Evolutionary conservation across 2,329 filamentous ascomycete genomes (phyloP).

Genomic region (Colletotrichum spaethianum): DNA sequence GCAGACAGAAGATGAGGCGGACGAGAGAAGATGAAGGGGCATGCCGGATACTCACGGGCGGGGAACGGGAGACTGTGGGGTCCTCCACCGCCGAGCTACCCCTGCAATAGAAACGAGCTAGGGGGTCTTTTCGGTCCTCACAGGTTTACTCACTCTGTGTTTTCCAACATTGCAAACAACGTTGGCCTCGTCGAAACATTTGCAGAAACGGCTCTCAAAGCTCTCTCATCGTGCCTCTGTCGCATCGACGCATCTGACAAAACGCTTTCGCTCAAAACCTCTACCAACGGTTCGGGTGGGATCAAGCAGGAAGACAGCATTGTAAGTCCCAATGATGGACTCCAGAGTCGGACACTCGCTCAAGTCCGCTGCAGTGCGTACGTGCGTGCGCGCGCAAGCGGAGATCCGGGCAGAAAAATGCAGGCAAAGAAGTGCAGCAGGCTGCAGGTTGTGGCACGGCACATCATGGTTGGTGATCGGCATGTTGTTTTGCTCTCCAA

Average conservation of each 20-base stretch:
- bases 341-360: not conserved
- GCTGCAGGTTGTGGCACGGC: slow-evolving; percentile 7
- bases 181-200: not conserved
- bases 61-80: not conserved
- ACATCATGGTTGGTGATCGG: not conserved
- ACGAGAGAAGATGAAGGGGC: not conserved
- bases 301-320: too few relatives aligned
- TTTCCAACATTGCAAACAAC: not conserved
- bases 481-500: not conserved
- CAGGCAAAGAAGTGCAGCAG: too few relatives aligned
- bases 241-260: not conserved
- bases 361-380: not conserved
- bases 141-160: not conserved
- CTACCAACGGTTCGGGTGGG: not conserved
- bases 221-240: not conserved
- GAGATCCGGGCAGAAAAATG: slow-evolving; percentile 12
- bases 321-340: not conserved
- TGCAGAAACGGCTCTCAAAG: not conserved
- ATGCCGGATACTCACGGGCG: not conserved
- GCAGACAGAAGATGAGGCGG: not conserved
- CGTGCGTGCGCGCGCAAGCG: not conserved
- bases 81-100: not conserved
- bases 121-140: not conserved
- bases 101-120: slow-evolving; percentile 1
- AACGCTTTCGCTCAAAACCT: not conserved